These are phyloP conservation scores for Secale cereale DNA, from an alignment of 176 grass and related monocot species.

Conservation along the genomic window DNA sequence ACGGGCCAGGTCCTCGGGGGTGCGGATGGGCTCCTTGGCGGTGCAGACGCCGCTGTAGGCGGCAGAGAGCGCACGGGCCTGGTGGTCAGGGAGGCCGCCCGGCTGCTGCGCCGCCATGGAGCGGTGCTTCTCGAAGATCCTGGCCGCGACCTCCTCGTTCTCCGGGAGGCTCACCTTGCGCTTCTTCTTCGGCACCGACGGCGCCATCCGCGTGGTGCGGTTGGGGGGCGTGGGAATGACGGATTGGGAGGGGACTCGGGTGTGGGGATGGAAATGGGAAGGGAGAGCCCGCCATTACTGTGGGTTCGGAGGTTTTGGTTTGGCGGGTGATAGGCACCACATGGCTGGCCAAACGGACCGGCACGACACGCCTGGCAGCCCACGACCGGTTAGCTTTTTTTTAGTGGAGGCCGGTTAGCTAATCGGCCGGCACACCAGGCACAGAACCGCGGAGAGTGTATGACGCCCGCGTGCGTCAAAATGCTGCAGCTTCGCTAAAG, in stretches of 20 bases:
- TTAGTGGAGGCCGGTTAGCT: no score
- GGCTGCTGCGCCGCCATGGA: slow-evolving; percentile 36
- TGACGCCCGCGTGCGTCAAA: no score
- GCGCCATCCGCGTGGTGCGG: slow-evolving; percentile 11
- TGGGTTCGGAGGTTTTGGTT: neutral
- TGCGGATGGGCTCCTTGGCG: slow-evolving; percentile 53
- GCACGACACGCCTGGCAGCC: no score
- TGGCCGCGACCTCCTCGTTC: slow-evolving; percentile 60
- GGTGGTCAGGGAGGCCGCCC: slow-evolving; percentile 47
- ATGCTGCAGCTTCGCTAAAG: no score
- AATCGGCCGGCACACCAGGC: no score
- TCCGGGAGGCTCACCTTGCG: slow-evolving; percentile 42
- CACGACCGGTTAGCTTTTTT: no score
- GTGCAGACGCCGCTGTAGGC: slow-evolving; percentile 59
- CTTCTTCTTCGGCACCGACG: slow-evolving; percentile 17
- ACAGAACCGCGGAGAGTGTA: no score
- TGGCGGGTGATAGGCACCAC: neutral
- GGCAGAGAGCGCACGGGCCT: slow-evolving; percentile 37
- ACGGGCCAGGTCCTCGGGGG: slow-evolving; percentile 45
- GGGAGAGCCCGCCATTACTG: neutral
- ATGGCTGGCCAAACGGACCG: no score
- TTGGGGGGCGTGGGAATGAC: no score
- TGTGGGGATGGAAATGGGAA: neutral
- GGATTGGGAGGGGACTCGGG: no score
- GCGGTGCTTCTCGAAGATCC: neutral